Evolutionary conservation across 208 protist genomes (phyloP), one percentile per base, ranked within the genome.

Genomic region (Trypanosoma congolense): DNA sequence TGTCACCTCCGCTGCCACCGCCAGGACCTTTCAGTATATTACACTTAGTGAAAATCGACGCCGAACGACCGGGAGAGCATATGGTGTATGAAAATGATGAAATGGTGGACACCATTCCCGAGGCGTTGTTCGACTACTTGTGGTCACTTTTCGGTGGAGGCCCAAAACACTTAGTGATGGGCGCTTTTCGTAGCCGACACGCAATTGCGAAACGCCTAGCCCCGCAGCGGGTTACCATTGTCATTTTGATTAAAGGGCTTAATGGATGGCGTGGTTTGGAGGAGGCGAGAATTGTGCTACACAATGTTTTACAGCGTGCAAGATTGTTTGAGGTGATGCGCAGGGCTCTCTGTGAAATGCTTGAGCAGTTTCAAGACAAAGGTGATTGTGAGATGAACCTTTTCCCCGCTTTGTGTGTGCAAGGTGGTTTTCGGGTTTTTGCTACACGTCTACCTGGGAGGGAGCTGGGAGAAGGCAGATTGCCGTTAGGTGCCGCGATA

Each of bases 21-120:
- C 83, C 77, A 6, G 75, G 74, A 1, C 79, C 83, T 6, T 80
- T 91, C 44, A 65, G 83, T 67, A 87, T 76, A 14, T 83, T 81
- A 40, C 50, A 47, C 22, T 64, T 76, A 31, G 57, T 87, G 12
- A 54, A 59, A 10, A 54, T 85, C 0, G 56, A 71, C 1, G 41
- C 51, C 16, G 65, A 65, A 33, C 42, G 67, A 44, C 70, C 77
- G 19, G 54, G 57, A 3, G 66, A 65, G 18, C 78, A 85, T 54
- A 35, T 61, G 22, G 22, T 66, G 3, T 30, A 48, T 1, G 61
- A 72, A 46, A 41, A 52, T 0, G 48, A 43, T 10, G 46, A 29
- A 29, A 70, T 59, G 6, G 60, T 65, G 36, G 78, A 92, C 51
- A 74, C 89, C 19, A 67, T 92, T 29, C 80, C 85, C 14, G 78